These are phyloP conservation scores for Heliamphora pulchella DNA, from an alignment of 179 eudicot species.

Conservation along the genomic window DNA sequence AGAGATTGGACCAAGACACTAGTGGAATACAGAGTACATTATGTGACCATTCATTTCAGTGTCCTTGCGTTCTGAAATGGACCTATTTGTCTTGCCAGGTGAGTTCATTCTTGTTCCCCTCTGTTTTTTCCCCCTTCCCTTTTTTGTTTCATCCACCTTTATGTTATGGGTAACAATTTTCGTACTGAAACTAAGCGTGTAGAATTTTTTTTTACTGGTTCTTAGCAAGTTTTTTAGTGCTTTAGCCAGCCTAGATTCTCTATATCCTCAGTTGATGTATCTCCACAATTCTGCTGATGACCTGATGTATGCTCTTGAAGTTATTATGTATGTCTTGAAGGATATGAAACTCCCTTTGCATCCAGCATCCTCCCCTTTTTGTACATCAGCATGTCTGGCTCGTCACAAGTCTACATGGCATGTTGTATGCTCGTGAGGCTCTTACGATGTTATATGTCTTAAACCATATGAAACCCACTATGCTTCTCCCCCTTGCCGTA, in stretches of 20 bases:
- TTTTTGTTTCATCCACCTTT: background rate
- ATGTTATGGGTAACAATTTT: background rate
- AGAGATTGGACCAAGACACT: conserved; percentile 90
- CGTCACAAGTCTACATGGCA: too few relatives aligned
- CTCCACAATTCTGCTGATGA: background rate
- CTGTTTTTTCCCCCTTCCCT: background rate
- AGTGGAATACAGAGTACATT: conserved; percentile 76
- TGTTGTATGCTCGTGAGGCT: background rate
- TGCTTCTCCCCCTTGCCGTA: background rate
- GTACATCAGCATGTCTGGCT: background rate
- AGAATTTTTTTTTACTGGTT: background rate
- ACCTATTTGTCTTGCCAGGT: conserved; percentile 90
- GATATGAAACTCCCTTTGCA: background rate
- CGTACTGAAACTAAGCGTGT: background rate
- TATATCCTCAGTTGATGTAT: background rate
- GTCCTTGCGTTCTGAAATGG: conserved; percentile 82
- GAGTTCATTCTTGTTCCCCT: conserved; percentile 13
- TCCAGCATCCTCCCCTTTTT: background rate
- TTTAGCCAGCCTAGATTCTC: background rate
- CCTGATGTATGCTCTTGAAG: background rate
- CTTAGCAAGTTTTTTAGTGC: background rate
- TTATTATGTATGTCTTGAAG: background rate
- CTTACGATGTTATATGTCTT: background rate
- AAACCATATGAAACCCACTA: background rate
- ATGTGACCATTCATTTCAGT: conserved; percentile 82